These are phyloP conservation scores for Benincasa hispida DNA, from an alignment of 306 rosid genomes.

Conservation along the genomic window DNA sequence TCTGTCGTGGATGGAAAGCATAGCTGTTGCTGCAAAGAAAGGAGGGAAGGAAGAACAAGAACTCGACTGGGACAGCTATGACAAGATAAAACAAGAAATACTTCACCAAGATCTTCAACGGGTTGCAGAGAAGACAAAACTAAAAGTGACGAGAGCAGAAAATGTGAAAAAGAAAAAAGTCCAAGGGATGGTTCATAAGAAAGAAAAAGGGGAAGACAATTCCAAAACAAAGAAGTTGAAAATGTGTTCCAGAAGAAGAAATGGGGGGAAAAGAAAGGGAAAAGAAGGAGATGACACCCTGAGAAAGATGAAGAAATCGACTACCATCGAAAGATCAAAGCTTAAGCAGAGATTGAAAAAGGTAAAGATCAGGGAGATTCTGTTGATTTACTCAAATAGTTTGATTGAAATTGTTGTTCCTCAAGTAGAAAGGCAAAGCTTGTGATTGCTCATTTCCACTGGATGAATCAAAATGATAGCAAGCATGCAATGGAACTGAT, in stretches of 20 bases:
- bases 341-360: conserved; percentile 25
- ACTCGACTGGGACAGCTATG: conserved; percentile 67
- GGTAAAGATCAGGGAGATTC: conserved; percentile 20
- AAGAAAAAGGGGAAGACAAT: conserved; percentile 18
- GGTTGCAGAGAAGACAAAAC: conserved; percentile 33
- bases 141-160: conserved; percentile 39
- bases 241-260: neutral
- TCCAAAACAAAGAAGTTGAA: conserved; percentile 7
- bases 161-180: conserved; percentile 36
- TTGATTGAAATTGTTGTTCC: neutral
- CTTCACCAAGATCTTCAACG: conserved; percentile 26
- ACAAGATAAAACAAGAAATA: conserved; percentile 39
- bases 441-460: neutral
- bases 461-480: neutral
- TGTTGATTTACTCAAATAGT: neutral
- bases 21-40: conserved; percentile 60
- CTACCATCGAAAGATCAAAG: conserved; percentile 21
- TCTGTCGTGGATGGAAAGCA: conserved; percentile 40
- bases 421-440: neutral
- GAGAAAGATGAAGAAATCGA: conserved; percentile 22
- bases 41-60: conserved; percentile 53
- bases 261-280: conserved; percentile 4
- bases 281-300: conserved; percentile 13
- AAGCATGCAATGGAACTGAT: neutral
- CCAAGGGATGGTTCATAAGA: conserved; percentile 31